Conservation (phyloP, 768 basidiomycete genomes). For the Calocera cornea region DNA sequence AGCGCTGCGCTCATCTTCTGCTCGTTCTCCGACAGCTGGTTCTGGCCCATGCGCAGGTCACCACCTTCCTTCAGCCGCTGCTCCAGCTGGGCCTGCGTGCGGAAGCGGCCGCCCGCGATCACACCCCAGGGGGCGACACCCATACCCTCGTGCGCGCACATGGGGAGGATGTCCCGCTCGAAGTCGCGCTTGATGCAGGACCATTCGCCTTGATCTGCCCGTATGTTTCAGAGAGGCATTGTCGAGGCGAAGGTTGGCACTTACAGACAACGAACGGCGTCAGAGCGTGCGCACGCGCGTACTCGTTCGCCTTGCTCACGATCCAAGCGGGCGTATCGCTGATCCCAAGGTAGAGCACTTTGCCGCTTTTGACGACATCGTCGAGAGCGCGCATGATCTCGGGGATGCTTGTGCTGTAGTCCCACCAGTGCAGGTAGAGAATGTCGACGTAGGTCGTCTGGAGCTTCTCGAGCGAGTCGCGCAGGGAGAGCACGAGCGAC, state of each 20-base stretch:
- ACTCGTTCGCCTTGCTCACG: constrained; percentile 37
- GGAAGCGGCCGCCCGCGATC: constrained; percentile 30
- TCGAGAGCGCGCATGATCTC: constrained; percentile 38
- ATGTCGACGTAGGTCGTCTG: constrained; percentile 46
- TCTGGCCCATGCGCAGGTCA: background rate
- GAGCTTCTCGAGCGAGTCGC: constrained; percentile 33
- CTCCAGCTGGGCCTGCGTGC: constrained; percentile 30
- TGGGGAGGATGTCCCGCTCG: constrained; percentile 31
- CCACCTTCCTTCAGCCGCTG: constrained; percentile 9
- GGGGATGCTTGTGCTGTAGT: constrained; percentile 32
- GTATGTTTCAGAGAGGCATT: constrained; percentile 7
- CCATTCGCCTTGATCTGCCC: constrained; percentile 29
- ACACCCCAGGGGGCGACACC: constrained; percentile 34
- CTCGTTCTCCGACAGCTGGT: constrained; percentile 10
- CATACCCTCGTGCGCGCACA: constrained; percentile 24
- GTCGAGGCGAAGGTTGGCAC: background rate
- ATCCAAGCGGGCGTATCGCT: constrained; percentile 38
- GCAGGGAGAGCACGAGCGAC: constrained; percentile 18
- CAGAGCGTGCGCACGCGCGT: constrained; percentile 35
- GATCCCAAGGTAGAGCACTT: constrained; percentile 32
- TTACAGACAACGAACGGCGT: constrained; percentile 38
- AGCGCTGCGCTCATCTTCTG: constrained; percentile 9
- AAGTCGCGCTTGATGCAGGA: constrained; percentile 27
- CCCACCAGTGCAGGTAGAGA: constrained; percentile 43
- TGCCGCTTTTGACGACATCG: constrained; percentile 31